These are phyloP conservation scores for Lentinus polychrous DNA, from an alignment of 1,284 basidiomycete species.

Conservation along the genomic window DNA sequence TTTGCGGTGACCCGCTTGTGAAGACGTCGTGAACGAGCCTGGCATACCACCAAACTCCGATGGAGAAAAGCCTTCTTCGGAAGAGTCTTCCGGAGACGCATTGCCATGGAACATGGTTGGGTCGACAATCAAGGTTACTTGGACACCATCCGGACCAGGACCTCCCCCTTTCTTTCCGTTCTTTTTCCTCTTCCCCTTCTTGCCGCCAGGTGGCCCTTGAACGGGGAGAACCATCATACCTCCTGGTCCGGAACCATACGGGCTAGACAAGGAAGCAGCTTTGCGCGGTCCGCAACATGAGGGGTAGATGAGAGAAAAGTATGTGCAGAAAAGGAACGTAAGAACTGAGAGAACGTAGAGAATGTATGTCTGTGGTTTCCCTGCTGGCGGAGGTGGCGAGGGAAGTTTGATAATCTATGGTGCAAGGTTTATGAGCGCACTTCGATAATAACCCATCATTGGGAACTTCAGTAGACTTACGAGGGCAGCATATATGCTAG, in stretches of 20 bases:
- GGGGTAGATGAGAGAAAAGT: slow-evolving; percentile 51
- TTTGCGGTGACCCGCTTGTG: slow-evolving; percentile 17
- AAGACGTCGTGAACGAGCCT: slow-evolving; percentile 18
- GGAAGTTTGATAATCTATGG: slow-evolving; percentile 49
- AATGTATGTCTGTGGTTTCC: slow-evolving; percentile 45
- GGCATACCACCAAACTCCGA: slow-evolving; percentile 18
- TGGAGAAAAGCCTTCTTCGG: slow-evolving; percentile 31
- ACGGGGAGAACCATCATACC: slow-evolving; percentile 67
- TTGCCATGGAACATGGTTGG: slow-evolving; percentile 45
- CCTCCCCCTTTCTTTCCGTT: slow-evolving; percentile 23
- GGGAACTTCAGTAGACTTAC: slow-evolving; percentile 31
- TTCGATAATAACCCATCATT: not conserved
- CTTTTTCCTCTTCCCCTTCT: slow-evolving; percentile 32
- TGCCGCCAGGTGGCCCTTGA: slow-evolving; percentile 33
- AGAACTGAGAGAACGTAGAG: slow-evolving; percentile 52
- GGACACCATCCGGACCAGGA: slow-evolving; percentile 35
- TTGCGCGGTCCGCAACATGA: slow-evolving; percentile 39
- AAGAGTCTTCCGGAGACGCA: slow-evolving; percentile 20
- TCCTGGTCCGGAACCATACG: slow-evolving; percentile 23
- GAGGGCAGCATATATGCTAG: slow-evolving; percentile 56
- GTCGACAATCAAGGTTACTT: slow-evolving; percentile 68
- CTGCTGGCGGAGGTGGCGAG: slow-evolving; percentile 46
- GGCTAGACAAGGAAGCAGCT: slow-evolving; percentile 9
- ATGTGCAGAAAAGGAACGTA: slow-evolving; percentile 43
- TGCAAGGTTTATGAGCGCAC: slow-evolving; percentile 5